A percentile compares a stretch with the other conserved stretches of the same genome.
Conservation (phyloP, 179 eudicot genomes). For the Spinacia oleracea region DNA sequence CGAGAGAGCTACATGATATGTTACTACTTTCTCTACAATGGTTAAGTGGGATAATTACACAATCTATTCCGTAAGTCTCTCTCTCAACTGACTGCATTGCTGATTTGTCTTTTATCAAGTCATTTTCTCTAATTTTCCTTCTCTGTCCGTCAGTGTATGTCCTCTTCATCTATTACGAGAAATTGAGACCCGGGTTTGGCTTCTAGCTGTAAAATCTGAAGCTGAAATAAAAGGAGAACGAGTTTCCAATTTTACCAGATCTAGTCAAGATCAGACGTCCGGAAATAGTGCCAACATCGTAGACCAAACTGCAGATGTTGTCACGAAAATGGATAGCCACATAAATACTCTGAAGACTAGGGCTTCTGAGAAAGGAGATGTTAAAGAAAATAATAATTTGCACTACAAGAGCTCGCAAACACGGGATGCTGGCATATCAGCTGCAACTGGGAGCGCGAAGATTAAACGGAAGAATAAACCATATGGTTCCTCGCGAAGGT, state of each 20-base stretch:
- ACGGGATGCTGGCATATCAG: slow-evolving; percentile 47
- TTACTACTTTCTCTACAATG: slow-evolving; percentile 90
- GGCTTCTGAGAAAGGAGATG: slow-evolving; percentile 51
- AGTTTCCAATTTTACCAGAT: slow-evolving; percentile 45
- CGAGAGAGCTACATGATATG: slow-evolving; percentile 79
- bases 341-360: slow-evolving; percentile 49
- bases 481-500: slow-evolving; percentile 52
- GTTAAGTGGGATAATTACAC: slow-evolving; percentile 84
- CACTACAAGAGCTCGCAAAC: slow-evolving; percentile 47
- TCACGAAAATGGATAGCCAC: slow-evolving; percentile 80
- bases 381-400: slow-evolving; percentile 46
- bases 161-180: slow-evolving; percentile 90
- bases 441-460: slow-evolving; percentile 48
- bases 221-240: slow-evolving; percentile 74
- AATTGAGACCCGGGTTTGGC: slow-evolving; percentile 97
- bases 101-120: slow-evolving; percentile 8
- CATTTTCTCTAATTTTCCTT: slow-evolving; percentile 21
- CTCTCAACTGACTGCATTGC: neutral
- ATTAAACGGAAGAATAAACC: slow-evolving; percentile 74
- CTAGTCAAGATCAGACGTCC: slow-evolving; percentile 47
- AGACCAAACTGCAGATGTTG: slow-evolving; percentile 75
- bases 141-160: slow-evolving; percentile 53
- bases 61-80: slow-evolving; percentile 69
- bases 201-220: slow-evolving; percentile 95
- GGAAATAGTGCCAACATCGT: slow-evolving; percentile 66